Evolutionary conservation across 2,329 filamentous ascomycete genomes (phyloP).

Genomic region (Pyricularia pennisetigena): DNA sequence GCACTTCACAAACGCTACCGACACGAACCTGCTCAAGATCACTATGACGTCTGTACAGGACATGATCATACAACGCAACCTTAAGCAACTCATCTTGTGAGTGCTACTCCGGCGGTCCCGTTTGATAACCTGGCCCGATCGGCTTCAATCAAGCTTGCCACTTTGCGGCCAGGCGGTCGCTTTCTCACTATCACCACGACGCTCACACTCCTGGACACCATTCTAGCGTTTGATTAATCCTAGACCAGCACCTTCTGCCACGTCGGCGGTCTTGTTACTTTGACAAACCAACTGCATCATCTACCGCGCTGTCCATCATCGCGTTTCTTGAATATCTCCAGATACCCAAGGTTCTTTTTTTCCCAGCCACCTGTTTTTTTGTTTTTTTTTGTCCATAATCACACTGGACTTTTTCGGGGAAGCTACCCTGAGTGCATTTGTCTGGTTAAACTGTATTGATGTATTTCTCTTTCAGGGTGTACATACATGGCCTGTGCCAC

Average conservation of each 20-base stretch:
- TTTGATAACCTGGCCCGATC: neutral
- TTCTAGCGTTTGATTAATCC: neutral
- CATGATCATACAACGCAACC: conserved; percentile 78
- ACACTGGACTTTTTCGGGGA: neutral
- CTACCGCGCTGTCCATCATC: neutral
- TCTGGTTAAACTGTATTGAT: neutral
- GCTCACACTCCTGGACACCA: neutral
- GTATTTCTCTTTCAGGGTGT: neutral
- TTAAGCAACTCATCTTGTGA: conserved; percentile 69
- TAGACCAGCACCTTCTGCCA: neutral
- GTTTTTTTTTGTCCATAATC: neutral
- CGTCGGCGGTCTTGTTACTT: neutral
- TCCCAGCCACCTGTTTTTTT: neutral
- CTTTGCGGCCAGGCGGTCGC: too few relatives aligned
- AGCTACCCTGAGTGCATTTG: neutral
- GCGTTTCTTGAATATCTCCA: neutral
- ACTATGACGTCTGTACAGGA: conserved; percentile 82
- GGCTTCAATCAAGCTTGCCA: too few relatives aligned
- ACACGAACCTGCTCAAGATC: conserved; percentile 70
- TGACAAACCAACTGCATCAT: neutral
- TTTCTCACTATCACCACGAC: neutral
- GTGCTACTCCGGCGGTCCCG: conserved; percentile 1
- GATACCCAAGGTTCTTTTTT: neutral
- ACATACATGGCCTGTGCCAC: neutral
- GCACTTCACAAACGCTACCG: conserved; percentile 52